Evolutionary conservation across 2,329 filamentous ascomycete species (phyloP).

Genomic region (Fusarium sublunatum): DNA sequence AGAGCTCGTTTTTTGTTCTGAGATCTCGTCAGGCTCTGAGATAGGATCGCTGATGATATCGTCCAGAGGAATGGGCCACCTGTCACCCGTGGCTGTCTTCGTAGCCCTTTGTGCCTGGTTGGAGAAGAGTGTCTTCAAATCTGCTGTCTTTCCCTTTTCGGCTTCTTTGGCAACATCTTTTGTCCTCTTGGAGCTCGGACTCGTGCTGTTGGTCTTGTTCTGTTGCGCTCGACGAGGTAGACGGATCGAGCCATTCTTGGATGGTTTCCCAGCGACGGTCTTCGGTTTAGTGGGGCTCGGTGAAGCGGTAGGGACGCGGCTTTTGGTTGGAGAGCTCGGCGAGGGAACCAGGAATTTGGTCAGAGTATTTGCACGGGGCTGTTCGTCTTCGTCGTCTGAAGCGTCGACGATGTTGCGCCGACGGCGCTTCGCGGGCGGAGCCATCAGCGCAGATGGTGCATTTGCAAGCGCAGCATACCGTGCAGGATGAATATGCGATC

Average conservation of each 20-base stretch:
- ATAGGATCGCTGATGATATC: constrained; percentile 67
- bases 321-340: constrained; percentile 56
- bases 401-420: constrained; percentile 66
- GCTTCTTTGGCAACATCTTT: constrained; percentile 55
- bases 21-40: constrained; percentile 70
- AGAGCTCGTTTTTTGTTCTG: constrained; percentile 60
- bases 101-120: constrained; percentile 66
- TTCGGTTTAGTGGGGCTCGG: constrained; percentile 56
- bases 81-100: constrained; percentile 48
- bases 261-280: constrained; percentile 30
- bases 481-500: constrained; percentile 21
- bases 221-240: constrained; percentile 44
- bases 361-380: constrained; percentile 58
- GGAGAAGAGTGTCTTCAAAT: constrained; percentile 70
- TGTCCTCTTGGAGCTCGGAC: constrained; percentile 54
- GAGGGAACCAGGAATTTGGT: constrained; percentile 66
- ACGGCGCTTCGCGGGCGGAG: constrained; percentile 68
- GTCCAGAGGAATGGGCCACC: constrained; percentile 52
- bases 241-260: constrained; percentile 39
- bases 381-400: constrained; percentile 63
- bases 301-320: constrained; percentile 50
- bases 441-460: constrained; percentile 59
- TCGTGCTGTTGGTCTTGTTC: constrained; percentile 48
- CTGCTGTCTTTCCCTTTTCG: constrained; percentile 65
- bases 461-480: constrained; percentile 44